Evolutionary conservation across 306 rosid genomes (phyloP).

Genomic region (Cicer cuneatum): DNA sequence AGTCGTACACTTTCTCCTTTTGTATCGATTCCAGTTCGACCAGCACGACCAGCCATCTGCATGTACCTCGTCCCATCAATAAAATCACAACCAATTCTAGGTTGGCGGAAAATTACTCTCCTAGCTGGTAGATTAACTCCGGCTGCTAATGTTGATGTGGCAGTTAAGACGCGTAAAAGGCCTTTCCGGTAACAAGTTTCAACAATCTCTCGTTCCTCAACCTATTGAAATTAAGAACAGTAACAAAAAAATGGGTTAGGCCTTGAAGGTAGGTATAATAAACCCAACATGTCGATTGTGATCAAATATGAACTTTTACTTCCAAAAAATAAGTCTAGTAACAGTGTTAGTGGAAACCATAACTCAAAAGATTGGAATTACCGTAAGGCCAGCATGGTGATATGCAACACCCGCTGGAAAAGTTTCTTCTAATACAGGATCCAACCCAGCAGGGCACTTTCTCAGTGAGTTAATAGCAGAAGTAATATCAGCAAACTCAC

Average conservation of each 20-base stretch:
- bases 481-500: slow-evolving; percentile 68
- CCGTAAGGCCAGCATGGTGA: slow-evolving; percentile 99
- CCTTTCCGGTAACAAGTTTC: slow-evolving; percentile 96
- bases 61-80: slow-evolving; percentile 91
- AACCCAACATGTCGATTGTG: slow-evolving; percentile 31
- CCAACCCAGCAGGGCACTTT: slow-evolving; percentile 90
- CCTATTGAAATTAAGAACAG: slow-evolving; percentile 54
- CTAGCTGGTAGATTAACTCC: slow-evolving; percentile 98
- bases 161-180: slow-evolving; percentile 89
- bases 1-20: slow-evolving; percentile 92
- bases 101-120: slow-evolving; percentile 97
- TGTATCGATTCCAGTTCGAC: slow-evolving; percentile 97
- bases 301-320: slow-evolving; percentile 38
- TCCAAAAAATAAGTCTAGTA: background rate
- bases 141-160: slow-evolving; percentile 98
- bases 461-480: slow-evolving; percentile 78
- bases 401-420: slow-evolving; percentile 92
- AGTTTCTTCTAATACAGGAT: slow-evolving; percentile 87
- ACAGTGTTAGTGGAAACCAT: slow-evolving; percentile 27
- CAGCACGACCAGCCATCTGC: slow-evolving; percentile 99
- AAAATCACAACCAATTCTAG: slow-evolving; percentile 90
- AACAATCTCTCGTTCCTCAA: slow-evolving; percentile 94
- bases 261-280: slow-evolving; percentile 31
- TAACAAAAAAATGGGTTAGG: slow-evolving; percentile 27
- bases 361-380: slow-evolving; percentile 47